These are phyloP conservation scores for Trypanosoma theileri DNA, from an alignment of 208 protist genomes.

Conservation along the genomic window DNA sequence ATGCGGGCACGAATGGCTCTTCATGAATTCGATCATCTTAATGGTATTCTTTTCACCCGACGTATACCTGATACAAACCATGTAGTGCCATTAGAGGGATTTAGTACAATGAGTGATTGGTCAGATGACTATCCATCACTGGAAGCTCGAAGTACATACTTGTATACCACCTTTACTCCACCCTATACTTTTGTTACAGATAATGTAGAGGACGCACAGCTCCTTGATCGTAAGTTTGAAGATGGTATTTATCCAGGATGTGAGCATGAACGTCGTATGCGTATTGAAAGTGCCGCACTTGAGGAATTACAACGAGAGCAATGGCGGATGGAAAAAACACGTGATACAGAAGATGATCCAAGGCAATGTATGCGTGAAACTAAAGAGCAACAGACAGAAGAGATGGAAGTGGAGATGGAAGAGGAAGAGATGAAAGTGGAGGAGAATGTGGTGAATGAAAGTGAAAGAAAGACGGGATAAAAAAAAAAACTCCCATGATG, in stretches of 20 bases:
- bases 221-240: conserved; percentile 90
- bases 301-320: conserved; percentile 51
- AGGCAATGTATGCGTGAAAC: conserved; percentile 11
- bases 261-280: conserved; percentile 71
- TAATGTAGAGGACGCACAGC: conserved; percentile 59
- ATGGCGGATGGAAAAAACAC: conserved; percentile 48
- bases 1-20: conserved; percentile 84
- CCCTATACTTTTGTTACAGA: conserved; percentile 73
- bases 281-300: conserved; percentile 60
- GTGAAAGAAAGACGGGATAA: neutral
- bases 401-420: conserved; percentile 12
- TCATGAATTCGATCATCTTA: conserved; percentile 86
- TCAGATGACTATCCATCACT: conserved; percentile 89
- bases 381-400: conserved; percentile 6
- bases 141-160: conserved; percentile 87
- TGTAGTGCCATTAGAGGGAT: conserved; percentile 85
- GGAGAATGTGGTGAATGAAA: conserved; percentile 27
- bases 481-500: conserved; percentile 8
- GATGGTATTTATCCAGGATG: conserved; percentile 86
- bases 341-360: conserved; percentile 7
- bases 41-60: conserved; percentile 83
- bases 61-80: conserved; percentile 85
- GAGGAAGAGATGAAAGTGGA: conserved; percentile 1
- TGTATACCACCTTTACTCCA: conserved; percentile 87
- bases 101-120: conserved; percentile 88